Conservation (phyloP, 352 stramenopile species). For the Phytophthora vignae region DNA sequence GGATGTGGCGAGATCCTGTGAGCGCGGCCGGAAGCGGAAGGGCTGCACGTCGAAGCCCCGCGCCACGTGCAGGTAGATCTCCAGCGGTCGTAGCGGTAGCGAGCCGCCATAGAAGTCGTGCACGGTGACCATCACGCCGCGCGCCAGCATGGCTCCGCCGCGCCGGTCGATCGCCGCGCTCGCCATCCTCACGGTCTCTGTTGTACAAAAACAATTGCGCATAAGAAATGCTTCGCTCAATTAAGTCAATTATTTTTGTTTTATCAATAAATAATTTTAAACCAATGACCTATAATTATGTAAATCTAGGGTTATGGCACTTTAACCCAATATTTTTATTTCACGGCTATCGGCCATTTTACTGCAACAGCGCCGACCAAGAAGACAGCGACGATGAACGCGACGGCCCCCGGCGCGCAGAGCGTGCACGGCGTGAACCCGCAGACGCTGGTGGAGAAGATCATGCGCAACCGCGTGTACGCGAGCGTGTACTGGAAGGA, state of each 20-base stretch:
- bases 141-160: slow-evolving; percentile 45
- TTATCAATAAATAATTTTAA: too few species aligned
- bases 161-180: slow-evolving; percentile 54
- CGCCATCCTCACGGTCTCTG: slow-evolving; percentile 21
- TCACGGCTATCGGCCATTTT: not conserved
- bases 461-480: slow-evolving; percentile 97
- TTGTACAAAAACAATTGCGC: too few species aligned
- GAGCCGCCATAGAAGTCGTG: slow-evolving; percentile 68
- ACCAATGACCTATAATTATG: too few species aligned
- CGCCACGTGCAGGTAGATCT: slow-evolving; percentile 3
- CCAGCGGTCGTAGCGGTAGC: slow-evolving; percentile 43
- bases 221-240: too few species aligned
- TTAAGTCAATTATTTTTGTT: too few species aligned
- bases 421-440: slow-evolving; percentile 97
- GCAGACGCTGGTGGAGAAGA: slow-evolving; percentile 99
- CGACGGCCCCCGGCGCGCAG: slow-evolving; percentile 91
- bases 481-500: slow-evolving; percentile 98
- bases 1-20: slow-evolving; percentile 46
- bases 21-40: slow-evolving; percentile 34
- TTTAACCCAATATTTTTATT: too few species aligned
- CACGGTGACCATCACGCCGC: slow-evolving; percentile 68
- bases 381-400: slow-evolving; percentile 65
- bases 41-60: slow-evolving; percentile 44
- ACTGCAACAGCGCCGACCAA: not conserved
- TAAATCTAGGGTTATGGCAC: too few species aligned